Percentiles rank a stretch among this genome's conserved stretches.
Conservation (phyloP, 2,329 filamentous ascomycete genomes). For the Aspergillus flavus region DNA sequence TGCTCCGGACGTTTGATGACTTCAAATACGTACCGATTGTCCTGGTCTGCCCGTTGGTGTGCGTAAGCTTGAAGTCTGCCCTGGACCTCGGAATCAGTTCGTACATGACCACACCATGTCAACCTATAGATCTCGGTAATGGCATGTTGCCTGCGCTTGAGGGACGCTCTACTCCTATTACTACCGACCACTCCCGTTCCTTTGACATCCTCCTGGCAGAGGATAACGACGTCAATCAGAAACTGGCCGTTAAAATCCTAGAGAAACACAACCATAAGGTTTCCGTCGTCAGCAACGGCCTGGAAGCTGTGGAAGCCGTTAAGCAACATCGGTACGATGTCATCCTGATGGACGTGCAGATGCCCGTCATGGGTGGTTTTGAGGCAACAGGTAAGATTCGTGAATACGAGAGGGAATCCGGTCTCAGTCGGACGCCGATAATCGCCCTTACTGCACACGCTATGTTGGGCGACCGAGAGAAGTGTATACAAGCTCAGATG, state of each 20-base stretch:
- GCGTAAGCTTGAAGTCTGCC: conserved; percentile 89
- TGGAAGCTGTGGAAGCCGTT: conserved; percentile 89
- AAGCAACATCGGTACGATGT: conserved; percentile 93
- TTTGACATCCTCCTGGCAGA: conserved; percentile 95
- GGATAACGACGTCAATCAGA: conserved; percentile 97
- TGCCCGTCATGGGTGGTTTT: conserved; percentile 99
- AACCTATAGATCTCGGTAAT: conserved; percentile 91
- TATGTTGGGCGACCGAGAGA: conserved; percentile 97
- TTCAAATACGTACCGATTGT: conserved; percentile 99
- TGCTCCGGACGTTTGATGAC: conserved; percentile 82
- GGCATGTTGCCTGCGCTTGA: conserved; percentile 95
- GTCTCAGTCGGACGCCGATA: conserved; percentile 83
- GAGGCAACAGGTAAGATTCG: conserved; percentile 96
- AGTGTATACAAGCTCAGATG: conserved; percentile 98
- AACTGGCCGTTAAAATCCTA: conserved; percentile 91
- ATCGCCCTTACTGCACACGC: conserved; percentile 96
- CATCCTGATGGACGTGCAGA: conserved; percentile 98
- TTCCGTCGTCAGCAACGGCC: conserved; percentile 85
- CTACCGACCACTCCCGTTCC: conserved; percentile 91
- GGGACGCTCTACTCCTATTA: conserved; percentile 84
- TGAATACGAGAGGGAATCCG: conserved; percentile 84
- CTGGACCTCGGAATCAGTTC: conserved; percentile 96
- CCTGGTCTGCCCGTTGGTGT: conserved; percentile 82
- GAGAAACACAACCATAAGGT: conserved; percentile 82
- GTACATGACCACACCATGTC: conserved; percentile 96